These are phyloP conservation scores for Candolleomyces efflorescens DNA, from an alignment of 768 basidiomycete genomes.

Conservation along the genomic window DNA sequence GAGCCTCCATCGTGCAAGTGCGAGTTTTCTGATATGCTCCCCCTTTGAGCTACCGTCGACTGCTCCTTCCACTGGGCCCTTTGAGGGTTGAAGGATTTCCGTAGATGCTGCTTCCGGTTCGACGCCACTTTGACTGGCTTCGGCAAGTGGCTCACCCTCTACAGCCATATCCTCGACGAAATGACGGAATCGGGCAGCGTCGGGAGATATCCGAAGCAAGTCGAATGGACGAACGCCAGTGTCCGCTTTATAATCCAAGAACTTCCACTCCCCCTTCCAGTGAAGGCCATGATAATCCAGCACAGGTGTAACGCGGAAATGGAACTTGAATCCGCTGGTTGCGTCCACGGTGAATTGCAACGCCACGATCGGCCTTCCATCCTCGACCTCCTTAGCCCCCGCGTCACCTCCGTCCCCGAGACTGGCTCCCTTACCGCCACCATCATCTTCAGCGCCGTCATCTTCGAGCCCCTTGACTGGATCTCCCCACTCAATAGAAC, in stretches of 20 bases:
- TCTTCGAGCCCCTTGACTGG: background rate
- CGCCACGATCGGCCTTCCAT: background rate
- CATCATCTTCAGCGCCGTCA: background rate
- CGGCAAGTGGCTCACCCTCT: background rate
- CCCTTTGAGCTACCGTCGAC: background rate
- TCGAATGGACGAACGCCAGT: background rate
- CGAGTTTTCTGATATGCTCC: background rate
- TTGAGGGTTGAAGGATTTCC: background rate
- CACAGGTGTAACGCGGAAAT: background rate
- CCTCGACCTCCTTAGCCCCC: background rate
- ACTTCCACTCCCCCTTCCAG: background rate
- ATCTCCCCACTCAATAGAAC: background rate
- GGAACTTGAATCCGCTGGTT: background rate
- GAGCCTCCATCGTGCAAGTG: slow-evolving; percentile 11
- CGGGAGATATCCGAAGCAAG: background rate
- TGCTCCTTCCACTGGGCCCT: background rate
- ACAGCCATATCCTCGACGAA: background rate
- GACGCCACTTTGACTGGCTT: background rate
- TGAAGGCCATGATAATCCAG: background rate
- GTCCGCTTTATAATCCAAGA: background rate
- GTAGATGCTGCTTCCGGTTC: background rate
- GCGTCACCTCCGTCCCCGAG: background rate
- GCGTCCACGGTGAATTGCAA: background rate
- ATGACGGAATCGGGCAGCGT: background rate
- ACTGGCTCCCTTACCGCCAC: too few species aligned